Base-by-base conservation (phyloP, 139 green algal genomes). In the Trebouxia sp. region DNA sequence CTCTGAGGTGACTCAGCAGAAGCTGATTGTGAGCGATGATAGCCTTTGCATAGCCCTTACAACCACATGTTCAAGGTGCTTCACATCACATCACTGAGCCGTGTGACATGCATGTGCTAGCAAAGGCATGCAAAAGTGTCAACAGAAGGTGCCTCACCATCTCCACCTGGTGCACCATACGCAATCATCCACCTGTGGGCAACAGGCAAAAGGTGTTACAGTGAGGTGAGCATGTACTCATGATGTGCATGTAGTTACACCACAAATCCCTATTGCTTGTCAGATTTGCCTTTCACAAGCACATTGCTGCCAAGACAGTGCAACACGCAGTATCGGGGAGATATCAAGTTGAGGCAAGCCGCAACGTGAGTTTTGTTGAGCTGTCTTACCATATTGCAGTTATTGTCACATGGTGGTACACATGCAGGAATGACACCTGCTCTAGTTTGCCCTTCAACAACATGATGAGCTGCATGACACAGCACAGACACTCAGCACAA, bases 351-450 rank as follows among this genome's bases (percentile, higher is more conserved):
- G 20, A 45, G 2, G 32, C 58, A 37, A 37, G 58, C n/a, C 26
- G 50, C 50, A 58, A 58, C 20, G 22, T 58, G 20, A 58, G 4
- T 22, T 58, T 22, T 58, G 22, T n/a, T n/a, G n/a, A n/a, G n/a
- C n/a, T n/a, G 50, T 17, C 80, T 39, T 85, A 95, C 91, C 91
- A 95, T n/a, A 93, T 89, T 32, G 90, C 67, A 6, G 91, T 91
- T 72, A 95, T 94, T 30, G 87, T 89, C 0, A 66, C 82, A 79
- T 95, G 91, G 81, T 95, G 91, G 81, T 95, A 95, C 20, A 95
- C 90, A 76, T 95, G 91, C 51, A 95, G 87, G 72, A 93, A 86
- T 41, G 82, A 88, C 7, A 91, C 79, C 81, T 95, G 91, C 24
- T 87, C 81, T 42, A 90, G 55, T 78, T 94, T 94, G 45, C 87